Conservation (phyloP, 148 eudicot genomes). For the Mesembryanthemum crystallinum region DNA sequence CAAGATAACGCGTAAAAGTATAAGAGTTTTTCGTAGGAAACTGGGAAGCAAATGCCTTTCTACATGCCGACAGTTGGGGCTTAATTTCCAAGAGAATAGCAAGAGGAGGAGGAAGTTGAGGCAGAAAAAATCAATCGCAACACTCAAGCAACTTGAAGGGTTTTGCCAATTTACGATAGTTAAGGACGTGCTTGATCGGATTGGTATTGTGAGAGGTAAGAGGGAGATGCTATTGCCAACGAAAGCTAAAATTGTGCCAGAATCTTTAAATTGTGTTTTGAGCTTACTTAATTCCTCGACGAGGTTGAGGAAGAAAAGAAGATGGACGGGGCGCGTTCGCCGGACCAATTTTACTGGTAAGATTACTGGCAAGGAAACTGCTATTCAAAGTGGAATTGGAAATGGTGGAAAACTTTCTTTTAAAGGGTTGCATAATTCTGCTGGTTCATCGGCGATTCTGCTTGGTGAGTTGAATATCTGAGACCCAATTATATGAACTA, state of each 20-base stretch:
- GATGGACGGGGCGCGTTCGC: background rate
- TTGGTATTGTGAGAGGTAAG: constrained; percentile 3
- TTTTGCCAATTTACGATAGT: background rate
- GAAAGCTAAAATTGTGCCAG: background rate
- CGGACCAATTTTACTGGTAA: background rate
- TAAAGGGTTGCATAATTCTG: background rate
- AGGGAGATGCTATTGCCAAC: constrained; percentile 5
- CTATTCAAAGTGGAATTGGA: background rate
- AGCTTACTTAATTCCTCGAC: constrained; percentile 1
- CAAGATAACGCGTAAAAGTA: background rate
- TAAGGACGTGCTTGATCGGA: background rate
- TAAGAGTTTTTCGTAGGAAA: constrained; percentile 14
- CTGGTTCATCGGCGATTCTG: background rate
- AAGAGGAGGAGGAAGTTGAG: constrained; percentile 17
- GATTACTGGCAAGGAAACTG: background rate
- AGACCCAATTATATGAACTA: too few species aligned
- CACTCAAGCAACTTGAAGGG: background rate
- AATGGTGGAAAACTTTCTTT: too few species aligned
- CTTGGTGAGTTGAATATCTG: background rate
- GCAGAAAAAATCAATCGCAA: background rate
- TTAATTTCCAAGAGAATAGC: background rate
- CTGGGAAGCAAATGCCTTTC: background rate
- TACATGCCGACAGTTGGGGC: constrained; percentile 9
- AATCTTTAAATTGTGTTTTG: constrained; percentile 9
- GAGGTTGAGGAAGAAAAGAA: constrained; percentile 15